phyloP scores from a whole-genome alignment of 1,284 basidiomycete genomes.

The Irpex lacteus region DNA sequence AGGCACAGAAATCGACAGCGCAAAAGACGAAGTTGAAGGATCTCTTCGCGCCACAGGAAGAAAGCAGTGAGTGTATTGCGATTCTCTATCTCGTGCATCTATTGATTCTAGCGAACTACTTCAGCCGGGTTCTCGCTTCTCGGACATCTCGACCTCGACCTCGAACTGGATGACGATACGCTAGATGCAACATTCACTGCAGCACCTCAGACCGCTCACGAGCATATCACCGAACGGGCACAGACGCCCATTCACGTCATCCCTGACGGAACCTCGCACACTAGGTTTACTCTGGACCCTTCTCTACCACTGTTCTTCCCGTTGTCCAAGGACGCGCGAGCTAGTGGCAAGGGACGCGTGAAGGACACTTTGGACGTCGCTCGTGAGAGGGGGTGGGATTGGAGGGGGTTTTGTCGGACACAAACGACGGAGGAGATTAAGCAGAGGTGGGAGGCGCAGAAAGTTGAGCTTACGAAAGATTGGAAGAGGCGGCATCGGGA shows the following conservation, averaged over 20 bases:
- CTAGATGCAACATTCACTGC: slow-evolving; percentile 27
- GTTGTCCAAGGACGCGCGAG: slow-evolving; percentile 21
- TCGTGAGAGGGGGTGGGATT: slow-evolving; percentile 32
- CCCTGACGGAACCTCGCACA: slow-evolving; percentile 6
- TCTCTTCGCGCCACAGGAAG: slow-evolving; percentile 64
- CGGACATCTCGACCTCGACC: slow-evolving; percentile 54
- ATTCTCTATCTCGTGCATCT: not conserved
- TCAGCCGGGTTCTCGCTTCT: slow-evolving; percentile 62
- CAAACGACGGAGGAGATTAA: slow-evolving; percentile 62
- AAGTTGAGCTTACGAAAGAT: slow-evolving; percentile 68
- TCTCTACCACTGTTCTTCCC: slow-evolving; percentile 67
- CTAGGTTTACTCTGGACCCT: slow-evolving; percentile 41
- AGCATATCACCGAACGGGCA: too few species aligned
- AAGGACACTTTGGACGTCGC: slow-evolving; percentile 44
- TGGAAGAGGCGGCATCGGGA: slow-evolving; percentile 83
- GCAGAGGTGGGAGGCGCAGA: slow-evolving; percentile 68
- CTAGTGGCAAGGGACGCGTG: slow-evolving; percentile 14
- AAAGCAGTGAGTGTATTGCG: slow-evolving; percentile 46
- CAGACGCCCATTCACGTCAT: not conserved
- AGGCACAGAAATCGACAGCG: not conserved
- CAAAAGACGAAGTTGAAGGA: slow-evolving; percentile 51
- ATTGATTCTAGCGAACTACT: not conserved
- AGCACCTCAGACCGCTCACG: slow-evolving; percentile 1
- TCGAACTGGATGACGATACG: slow-evolving; percentile 57
- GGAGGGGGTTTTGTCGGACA: slow-evolving; percentile 46